These are phyloP conservation scores for Aspergillus sclerotioniger DNA, from an alignment of 495 filamentous ascomycete species.

Conservation along the genomic window DNA sequence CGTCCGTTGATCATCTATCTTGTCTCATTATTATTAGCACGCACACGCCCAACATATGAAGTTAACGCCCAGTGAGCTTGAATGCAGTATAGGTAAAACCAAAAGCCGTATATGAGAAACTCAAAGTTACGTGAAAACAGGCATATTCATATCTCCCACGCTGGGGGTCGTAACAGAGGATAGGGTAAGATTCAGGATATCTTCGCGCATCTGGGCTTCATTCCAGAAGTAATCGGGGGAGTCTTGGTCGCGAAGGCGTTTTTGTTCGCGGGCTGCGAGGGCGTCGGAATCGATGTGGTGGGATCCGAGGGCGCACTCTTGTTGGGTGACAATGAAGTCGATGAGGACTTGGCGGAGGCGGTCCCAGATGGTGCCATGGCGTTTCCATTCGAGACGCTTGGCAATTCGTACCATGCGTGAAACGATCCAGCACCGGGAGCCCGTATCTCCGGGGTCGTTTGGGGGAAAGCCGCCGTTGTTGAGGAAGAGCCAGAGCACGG, in stretches of 20 bases:
- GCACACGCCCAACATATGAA: not conserved
- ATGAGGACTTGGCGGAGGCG: constrained; percentile 23
- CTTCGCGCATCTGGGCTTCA: constrained; percentile 24
- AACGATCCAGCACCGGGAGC: constrained; percentile 28
- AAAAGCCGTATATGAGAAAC: not conserved
- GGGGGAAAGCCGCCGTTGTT: constrained; percentile 25
- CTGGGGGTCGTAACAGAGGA: not conserved
- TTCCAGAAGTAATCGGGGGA: constrained; percentile 23
- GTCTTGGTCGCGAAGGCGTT: not conserved
- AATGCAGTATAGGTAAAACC: not conserved
- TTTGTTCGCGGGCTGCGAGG: constrained; percentile 20
- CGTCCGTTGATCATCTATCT: not conserved
- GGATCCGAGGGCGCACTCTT: constrained; percentile 26
- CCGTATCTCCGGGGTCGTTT: constrained; percentile 13
- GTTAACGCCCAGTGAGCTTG: not conserved
- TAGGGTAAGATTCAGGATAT: constrained; percentile 20
- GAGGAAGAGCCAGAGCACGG: constrained; percentile 29
- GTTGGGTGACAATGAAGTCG: constrained; percentile 25
- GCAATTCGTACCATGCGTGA: constrained; percentile 30
- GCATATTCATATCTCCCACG: constrained; percentile 10
- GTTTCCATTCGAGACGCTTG: constrained; percentile 31
- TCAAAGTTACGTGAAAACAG: constrained; percentile 14
- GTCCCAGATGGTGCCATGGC: constrained; percentile 27
- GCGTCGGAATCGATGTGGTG: constrained; percentile 22
- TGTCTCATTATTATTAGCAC: not conserved